These are phyloP conservation scores for Incumbomyces delicatus DNA, from an alignment of 2,329 filamentous ascomycete species.

Conservation along the genomic window DNA sequence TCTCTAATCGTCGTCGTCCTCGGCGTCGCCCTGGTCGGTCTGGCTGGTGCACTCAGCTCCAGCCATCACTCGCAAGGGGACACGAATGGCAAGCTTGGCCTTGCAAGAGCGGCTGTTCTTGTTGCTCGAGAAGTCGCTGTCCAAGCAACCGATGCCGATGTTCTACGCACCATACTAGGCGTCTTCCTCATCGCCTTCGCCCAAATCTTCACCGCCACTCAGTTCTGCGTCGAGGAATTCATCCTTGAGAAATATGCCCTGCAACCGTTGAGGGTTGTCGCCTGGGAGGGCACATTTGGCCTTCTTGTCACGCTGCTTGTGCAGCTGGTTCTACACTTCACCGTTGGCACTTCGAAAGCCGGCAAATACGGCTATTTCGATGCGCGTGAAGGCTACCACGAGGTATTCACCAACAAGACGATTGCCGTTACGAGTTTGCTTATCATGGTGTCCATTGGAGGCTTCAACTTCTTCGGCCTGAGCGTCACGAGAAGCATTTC, in stretches of 20 bases:
- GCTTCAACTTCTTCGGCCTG: conserved; percentile 97
- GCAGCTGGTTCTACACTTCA: conserved; percentile 71
- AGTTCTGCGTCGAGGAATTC: conserved; percentile 93
- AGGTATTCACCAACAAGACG: conserved; percentile 62
- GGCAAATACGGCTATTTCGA: conserved; percentile 83
- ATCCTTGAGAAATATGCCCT: conserved; percentile 71
- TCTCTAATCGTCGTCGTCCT: conserved; percentile 76
- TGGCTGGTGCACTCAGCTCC: conserved; percentile 72
- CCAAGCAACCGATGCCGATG: conserved; percentile 41
- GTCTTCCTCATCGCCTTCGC: conserved; percentile 85
- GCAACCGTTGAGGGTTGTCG: conserved; percentile 82
- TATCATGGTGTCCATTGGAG: conserved; percentile 98
- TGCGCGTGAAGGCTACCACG: conserved; percentile 69
- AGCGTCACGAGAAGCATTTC: conserved; percentile 83
- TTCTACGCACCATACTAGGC: conserved; percentile 65
- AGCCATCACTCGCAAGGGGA: conserved; percentile 32
- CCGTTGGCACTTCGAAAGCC: conserved; percentile 62
- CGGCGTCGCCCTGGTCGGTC: conserved; percentile 80
- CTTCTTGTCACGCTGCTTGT: conserved; percentile 66
- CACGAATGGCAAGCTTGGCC: conserved; percentile 25
- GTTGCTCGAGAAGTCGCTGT: conserved; percentile 31
- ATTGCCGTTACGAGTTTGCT: conserved; percentile 70
- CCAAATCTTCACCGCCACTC: conserved; percentile 91
- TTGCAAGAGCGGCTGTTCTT: conserved; percentile 18
- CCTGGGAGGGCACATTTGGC: conserved; percentile 92